A percentile compares a stretch with the other conserved stretches of the same genome.
phyloP scores from a whole-genome alignment of 225 moss, liverwort and hornwort genomes.

The Thuidium tamariscinum region DNA sequence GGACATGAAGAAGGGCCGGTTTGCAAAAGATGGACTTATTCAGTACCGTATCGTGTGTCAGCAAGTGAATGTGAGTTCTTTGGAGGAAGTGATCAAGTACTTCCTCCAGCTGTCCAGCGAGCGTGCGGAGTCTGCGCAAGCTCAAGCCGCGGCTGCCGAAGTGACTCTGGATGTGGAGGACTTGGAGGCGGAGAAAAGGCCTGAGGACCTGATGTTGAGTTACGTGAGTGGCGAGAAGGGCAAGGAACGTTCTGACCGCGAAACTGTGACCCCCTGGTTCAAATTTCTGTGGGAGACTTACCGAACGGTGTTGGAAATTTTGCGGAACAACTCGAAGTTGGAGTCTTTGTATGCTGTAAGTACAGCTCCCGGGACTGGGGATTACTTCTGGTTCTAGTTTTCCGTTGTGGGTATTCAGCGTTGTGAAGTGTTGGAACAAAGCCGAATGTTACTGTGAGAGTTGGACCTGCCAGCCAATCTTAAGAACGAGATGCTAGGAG shows the following conservation, averaged over 20 bases:
- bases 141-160: conserved; percentile 58
- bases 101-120: conserved; percentile 94
- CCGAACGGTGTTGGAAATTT: conserved; percentile 82
- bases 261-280: conserved; percentile 95
- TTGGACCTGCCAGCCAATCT: too few relatives aligned
- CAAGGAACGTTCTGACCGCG: conserved; percentile 87
- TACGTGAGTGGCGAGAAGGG: conserved; percentile 98
- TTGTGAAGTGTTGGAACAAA: not conserved
- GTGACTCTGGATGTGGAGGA: conserved; percentile 91
- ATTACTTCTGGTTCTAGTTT: not conserved
- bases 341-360: conserved; percentile 79
- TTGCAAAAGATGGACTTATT: conserved; percentile 94
- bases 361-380: not conserved
- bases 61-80: conserved; percentile 89
- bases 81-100: conserved; percentile 97
- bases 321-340: conserved; percentile 93
- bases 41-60: conserved; percentile 97
- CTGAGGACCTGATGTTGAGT: conserved; percentile 97
- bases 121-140: conserved; percentile 86
- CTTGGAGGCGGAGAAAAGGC: conserved; percentile 90
- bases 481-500: too few relatives aligned
- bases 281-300: conserved; percentile 98
- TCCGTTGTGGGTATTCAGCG: not conserved
- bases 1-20: conserved; percentile 98
- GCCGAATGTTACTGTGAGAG: too few relatives aligned